Percentiles rank a stretch among this genome's conserved stretches.
These are phyloP conservation scores for Mariannaea sp. DNA, from an alignment of 2,329 filamentous ascomycete species.

Conservation along the genomic window DNA sequence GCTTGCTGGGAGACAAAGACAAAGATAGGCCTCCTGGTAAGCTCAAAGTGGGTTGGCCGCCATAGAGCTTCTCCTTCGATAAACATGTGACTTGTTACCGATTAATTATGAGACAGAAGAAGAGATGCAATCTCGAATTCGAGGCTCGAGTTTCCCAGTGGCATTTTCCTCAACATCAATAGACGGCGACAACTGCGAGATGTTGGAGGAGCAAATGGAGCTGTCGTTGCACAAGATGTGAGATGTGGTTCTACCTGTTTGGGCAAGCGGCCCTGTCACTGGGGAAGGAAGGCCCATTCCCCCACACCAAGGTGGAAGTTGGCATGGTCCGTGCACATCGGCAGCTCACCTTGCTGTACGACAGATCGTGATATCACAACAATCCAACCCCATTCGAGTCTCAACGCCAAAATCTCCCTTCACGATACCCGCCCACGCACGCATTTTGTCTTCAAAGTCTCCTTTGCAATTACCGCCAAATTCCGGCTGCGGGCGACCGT, in stretches of 20 bases:
- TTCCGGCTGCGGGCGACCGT: background rate
- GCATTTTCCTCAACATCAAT: too few species aligned
- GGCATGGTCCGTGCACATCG: constrained; percentile 12
- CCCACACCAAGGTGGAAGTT: background rate
- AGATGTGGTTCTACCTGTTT: background rate
- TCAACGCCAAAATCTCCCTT: constrained; percentile 10
- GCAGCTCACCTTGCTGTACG: background rate
- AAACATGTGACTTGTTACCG: background rate
- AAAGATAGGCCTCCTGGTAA: constrained; percentile 2
- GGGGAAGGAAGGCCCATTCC: background rate
- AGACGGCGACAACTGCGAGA: background rate
- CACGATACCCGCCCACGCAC: constrained; percentile 2
- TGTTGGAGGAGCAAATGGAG: background rate
- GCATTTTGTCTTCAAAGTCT: background rate
- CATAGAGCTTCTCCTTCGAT: background rate
- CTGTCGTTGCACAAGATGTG: background rate
- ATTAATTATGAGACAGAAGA: background rate
- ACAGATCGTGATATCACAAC: constrained; percentile 10
- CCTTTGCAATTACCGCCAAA: constrained; percentile 1
- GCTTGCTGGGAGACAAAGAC: constrained; percentile 5
- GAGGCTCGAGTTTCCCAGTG: too few species aligned
- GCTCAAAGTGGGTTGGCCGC: background rate
- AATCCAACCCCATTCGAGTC: constrained; percentile 6
- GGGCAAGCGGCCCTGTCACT: constrained; percentile 1
- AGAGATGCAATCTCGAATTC: background rate